phyloP scores from a whole-genome alignment of 148 eudicot species.

The Vaccinium corymbosum region DNA sequence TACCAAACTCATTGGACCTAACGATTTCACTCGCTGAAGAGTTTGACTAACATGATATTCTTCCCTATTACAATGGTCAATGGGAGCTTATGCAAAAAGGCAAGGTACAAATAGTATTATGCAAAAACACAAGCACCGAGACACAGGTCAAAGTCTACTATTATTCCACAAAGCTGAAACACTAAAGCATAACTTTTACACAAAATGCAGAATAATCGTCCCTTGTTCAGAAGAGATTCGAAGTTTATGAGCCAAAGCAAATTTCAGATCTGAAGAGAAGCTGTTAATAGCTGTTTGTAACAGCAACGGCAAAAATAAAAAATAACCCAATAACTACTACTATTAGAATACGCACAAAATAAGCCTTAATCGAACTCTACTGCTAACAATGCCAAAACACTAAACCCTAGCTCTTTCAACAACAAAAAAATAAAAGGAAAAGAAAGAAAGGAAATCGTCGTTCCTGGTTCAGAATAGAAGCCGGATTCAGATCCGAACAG shows the following conservation, averaged over 20 bases:
- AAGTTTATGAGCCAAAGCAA: not conserved
- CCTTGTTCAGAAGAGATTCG: not conserved
- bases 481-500: not conserved
- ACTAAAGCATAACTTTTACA: not conserved
- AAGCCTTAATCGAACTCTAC: not conserved
- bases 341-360: not conserved
- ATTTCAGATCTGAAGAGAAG: not conserved
- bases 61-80: too few relatives aligned
- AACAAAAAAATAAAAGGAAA: too few relatives aligned
- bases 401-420: not conserved
- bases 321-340: not conserved
- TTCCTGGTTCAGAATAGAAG: not conserved
- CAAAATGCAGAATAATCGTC: not conserved
- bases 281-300: not conserved
- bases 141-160: not conserved
- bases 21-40: not conserved
- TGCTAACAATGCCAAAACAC: not conserved
- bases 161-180: not conserved
- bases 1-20: not conserved
- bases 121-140: not conserved
- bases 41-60: not conserved
- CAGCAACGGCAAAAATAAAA: not conserved
- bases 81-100: not conserved
- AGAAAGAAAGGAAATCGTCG: not conserved
- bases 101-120: not conserved